Evolutionary conservation across 73 alveolate species (phyloP).

Genomic region (Paramecium tetraurelia): DNA sequence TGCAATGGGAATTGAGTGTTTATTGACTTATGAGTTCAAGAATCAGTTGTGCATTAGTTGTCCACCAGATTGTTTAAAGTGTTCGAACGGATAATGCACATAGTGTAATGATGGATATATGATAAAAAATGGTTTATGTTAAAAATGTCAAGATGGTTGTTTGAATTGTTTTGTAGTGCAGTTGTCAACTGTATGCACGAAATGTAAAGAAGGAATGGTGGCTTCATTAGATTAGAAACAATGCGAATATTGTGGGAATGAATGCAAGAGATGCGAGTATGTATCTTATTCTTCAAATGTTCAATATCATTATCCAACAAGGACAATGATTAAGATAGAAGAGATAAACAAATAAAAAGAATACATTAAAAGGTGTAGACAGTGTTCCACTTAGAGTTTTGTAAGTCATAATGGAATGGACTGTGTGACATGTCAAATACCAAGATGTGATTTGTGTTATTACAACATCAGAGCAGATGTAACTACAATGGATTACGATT

Average conservation of each 20-base stretch:
- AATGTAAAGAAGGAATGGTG: not conserved
- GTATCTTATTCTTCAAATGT: not conserved
- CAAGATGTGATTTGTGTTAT: not conserved
- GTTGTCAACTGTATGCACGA: not conserved
- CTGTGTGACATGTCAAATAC: not conserved
- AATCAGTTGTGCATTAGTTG: not conserved
- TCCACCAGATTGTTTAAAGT: not conserved
- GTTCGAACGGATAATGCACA: not conserved
- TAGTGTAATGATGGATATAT: not conserved
- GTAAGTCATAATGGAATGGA: not conserved
- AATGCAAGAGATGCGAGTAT: constrained; percentile 3
- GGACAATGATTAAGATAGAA: not conserved
- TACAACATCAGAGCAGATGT: not conserved
- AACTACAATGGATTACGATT: not conserved
- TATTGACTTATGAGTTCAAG: not conserved
- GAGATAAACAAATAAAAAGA: not conserved
- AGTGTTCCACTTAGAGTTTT: not conserved
- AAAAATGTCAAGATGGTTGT: not conserved
- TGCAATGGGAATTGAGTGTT: not conserved
- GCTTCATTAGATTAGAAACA: not conserved
- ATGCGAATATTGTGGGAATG: not conserved
- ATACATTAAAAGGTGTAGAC: constrained; percentile 15
- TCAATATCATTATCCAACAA: not conserved
- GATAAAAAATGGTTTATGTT: not conserved
- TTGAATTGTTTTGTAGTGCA: not conserved